A percentile compares a stretch with the other conserved stretches of the same genome.
These are phyloP conservation scores for Populus hybrid DNA, from an alignment of 441 rosid species.

Conservation along the genomic window DNA sequence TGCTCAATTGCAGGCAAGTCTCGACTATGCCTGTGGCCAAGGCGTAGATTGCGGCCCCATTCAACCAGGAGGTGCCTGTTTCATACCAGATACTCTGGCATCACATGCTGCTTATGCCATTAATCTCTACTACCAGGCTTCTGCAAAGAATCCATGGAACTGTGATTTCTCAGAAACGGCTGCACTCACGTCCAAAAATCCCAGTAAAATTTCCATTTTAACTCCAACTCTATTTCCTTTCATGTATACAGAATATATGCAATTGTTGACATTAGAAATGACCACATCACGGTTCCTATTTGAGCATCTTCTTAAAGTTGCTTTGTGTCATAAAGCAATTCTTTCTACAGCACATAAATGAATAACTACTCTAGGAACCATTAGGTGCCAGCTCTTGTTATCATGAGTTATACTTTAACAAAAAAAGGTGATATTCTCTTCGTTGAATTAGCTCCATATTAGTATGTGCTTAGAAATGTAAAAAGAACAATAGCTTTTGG, in stretches of 20 bases:
- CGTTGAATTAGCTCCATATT: neutral
- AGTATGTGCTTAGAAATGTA: neutral
- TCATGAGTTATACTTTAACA: neutral
- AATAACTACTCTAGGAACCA: neutral
- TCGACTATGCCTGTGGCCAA: constrained; percentile 86
- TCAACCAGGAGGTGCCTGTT: constrained; percentile 88
- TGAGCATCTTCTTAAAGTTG: neutral
- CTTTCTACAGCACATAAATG: neutral
- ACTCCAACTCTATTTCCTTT: constrained; percentile 4
- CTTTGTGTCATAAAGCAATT: neutral
- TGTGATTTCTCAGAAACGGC: constrained; percentile 86
- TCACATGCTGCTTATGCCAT: constrained; percentile 88
- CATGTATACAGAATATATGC: neutral
- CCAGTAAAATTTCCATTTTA: constrained; percentile 49
- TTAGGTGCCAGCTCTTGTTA: neutral
- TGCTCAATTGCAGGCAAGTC: constrained; percentile 60
- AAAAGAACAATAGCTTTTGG: constrained; percentile 5
- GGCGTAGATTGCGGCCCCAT: constrained; percentile 70
- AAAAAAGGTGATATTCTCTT: constrained; percentile 1
- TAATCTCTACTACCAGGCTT: constrained; percentile 73
- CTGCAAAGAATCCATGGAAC: constrained; percentile 50
- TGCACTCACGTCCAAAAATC: constrained; percentile 58
- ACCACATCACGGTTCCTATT: neutral
- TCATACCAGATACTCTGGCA: constrained; percentile 63
- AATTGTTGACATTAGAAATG: neutral